Conservation (phyloP, 2,329 filamentous ascomycete genomes). For the Biscogniauxia mediterranea region DNA sequence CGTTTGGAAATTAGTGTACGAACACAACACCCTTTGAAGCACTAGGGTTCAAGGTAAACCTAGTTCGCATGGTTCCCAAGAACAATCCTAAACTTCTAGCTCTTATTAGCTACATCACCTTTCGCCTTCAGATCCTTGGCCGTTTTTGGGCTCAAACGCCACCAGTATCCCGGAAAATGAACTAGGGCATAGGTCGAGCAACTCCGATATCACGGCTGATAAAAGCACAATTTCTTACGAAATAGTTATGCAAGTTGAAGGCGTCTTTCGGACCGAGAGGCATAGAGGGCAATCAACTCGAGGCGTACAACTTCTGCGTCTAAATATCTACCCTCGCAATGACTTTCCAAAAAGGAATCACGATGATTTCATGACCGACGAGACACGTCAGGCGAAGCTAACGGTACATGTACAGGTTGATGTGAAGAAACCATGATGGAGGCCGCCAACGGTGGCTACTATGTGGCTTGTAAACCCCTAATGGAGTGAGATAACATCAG, state of each 20-base stretch:
- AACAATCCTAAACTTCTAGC: neutral
- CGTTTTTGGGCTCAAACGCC: neutral
- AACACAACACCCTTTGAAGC: neutral
- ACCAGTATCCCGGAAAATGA: neutral
- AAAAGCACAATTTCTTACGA: neutral
- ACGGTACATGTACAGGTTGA: too few relatives aligned
- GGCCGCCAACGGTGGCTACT: too few relatives aligned
- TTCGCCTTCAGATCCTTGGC: neutral
- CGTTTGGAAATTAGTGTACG: neutral
- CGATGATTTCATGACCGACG: neutral
- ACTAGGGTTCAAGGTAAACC: neutral
- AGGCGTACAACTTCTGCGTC: neutral
- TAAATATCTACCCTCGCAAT: neutral
- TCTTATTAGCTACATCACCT: neutral
- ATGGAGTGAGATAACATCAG: too few relatives aligned
- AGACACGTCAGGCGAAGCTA: neutral
- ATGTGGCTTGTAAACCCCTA: too few relatives aligned
- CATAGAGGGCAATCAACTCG: neutral
- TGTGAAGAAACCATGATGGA: too few relatives aligned
- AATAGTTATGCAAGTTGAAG: neutral
- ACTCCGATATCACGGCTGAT: neutral
- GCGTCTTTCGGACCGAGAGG: neutral
- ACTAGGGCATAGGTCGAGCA: neutral
- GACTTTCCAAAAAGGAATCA: neutral
- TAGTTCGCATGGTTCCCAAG: neutral